Evolutionary conservation across 2,329 filamentous ascomycete genomes (phyloP), one percentile per base, ranked within the genome.

Genomic region (Ophiostoma ips): DNA sequence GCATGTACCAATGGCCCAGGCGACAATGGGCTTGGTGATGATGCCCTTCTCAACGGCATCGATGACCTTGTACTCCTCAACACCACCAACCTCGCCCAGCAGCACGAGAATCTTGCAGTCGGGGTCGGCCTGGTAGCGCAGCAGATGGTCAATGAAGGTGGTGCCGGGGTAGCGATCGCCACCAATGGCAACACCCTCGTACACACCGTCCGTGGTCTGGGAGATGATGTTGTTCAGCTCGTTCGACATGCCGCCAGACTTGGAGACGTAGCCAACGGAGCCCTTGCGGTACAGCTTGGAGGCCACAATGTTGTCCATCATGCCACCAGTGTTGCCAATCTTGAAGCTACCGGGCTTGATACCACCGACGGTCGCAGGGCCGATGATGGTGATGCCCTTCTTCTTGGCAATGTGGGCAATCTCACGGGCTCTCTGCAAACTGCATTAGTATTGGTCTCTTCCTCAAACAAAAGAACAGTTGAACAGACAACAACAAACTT

Each of bases 291-390:
- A 98, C 55, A 98, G 87, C 83, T 98, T 98, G 68, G 92, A 96
- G 61, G 92, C 88, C 57, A 98, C 92, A 63, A 98, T 98, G 81
- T 98, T 98, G 80, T 98, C 92, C 92, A 98, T 98, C 92, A 98
- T 98, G 71, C 92, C 92, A 79, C 92, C 92, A 63, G 92, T 98
- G 80, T 98, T 98, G 68, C 92, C 92, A 58, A 98, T 98, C 81
- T 96, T 98, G 85, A 90, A 98, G 68, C 86, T 87, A 69, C 92
- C 92, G 56, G 92, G 92, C 81, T 96, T 98, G 75, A 98, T 96
- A 64, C 92, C 92, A 80, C 92, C 92, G 56, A 98, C 92, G 51
- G 92, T 98, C 62, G 92, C 92, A 57, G 92, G 92, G 58, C 92
- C 92, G 65, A 98, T 95, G 69, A 98, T 98, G 70, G 89, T 95